Evolutionary conservation across 169 alveolate species (phyloP).

Genomic region (Perkinsus chesapeaki): DNA sequence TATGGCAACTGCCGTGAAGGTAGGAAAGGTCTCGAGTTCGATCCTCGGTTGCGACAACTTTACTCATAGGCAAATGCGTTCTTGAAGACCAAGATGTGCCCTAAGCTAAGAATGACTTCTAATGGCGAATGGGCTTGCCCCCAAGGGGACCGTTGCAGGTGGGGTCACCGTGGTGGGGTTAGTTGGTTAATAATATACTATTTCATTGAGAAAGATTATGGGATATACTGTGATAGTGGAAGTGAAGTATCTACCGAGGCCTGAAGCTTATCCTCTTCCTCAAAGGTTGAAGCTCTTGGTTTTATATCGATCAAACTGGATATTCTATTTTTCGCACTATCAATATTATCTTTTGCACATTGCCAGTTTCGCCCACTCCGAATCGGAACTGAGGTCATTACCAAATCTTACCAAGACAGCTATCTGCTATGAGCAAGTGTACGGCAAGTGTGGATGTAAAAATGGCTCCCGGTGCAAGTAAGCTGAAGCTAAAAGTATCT

Average conservation of each 20-base stretch:
- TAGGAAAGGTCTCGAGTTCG: not conserved
- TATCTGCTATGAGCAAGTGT: not conserved
- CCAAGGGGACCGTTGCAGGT: not conserved
- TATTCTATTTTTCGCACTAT: too few species aligned
- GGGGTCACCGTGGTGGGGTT: not conserved
- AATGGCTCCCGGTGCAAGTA: not conserved
- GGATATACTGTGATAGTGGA: too few species aligned
- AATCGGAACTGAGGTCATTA: not conserved
- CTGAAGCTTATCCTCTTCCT: too few species aligned
- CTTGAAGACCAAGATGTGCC: not conserved
- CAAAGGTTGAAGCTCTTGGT: too few species aligned
- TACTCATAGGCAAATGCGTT: not conserved
- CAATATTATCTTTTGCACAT: too few species aligned
- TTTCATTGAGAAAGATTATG: too few species aligned
- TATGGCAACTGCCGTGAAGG: not conserved
- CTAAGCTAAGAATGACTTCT: not conserved
- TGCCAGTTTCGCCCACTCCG: not conserved
- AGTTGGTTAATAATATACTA: too few species aligned
- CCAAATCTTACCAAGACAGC: not conserved
- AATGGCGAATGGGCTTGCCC: not conserved
- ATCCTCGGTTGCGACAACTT: not conserved
- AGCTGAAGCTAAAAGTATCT: not conserved
- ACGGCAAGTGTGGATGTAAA: not conserved
- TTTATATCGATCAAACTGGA: too few species aligned
- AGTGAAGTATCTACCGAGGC: too few species aligned